These are phyloP conservation scores for Irpex sp. DNA, from an alignment of 1,284 basidiomycete species.

Conservation along the genomic window DNA sequence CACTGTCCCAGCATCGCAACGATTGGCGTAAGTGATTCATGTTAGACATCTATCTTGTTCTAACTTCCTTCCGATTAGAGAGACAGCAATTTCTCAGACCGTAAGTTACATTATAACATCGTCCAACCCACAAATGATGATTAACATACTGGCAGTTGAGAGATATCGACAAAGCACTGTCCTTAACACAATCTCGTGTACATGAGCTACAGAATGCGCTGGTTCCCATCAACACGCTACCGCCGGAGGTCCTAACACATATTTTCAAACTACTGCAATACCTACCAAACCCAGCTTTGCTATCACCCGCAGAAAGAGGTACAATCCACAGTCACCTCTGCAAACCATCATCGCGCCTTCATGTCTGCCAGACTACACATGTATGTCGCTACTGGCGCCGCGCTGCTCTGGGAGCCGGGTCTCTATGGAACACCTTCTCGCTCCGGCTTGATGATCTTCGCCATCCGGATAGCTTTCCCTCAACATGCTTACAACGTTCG, in stretches of 20 bases:
- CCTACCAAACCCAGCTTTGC: no score
- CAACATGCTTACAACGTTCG: slow-evolving; percentile 5
- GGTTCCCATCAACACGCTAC: slow-evolving; percentile 6
- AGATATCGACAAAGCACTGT: slow-evolving; percentile 1
- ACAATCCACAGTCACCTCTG: no score
- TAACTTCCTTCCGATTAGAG: no score
- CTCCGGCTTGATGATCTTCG: slow-evolving; percentile 1
- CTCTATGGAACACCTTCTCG: slow-evolving; percentile 7
- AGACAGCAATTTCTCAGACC: no score
- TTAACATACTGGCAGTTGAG: no score
- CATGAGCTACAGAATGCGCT: slow-evolving; percentile 3
- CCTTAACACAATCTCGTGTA: neutral
- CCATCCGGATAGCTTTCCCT: slow-evolving; percentile 2
- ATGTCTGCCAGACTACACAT: neutral
- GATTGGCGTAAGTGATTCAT: no score
- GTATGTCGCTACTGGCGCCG: slow-evolving; percentile 9
- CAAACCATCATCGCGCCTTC: no score
- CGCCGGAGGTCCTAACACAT: slow-evolving; percentile 4
- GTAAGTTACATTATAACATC: no score
- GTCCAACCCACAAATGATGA: no score
- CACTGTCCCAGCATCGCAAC: neutral
- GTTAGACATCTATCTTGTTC: no score
- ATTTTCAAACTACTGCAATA: neutral
- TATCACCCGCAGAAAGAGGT: no score
- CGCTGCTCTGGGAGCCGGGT: slow-evolving; percentile 1